Evolutionary conservation across 495 filamentous ascomycete species (phyloP).

Genomic region (Talaromyces wortmannii): DNA sequence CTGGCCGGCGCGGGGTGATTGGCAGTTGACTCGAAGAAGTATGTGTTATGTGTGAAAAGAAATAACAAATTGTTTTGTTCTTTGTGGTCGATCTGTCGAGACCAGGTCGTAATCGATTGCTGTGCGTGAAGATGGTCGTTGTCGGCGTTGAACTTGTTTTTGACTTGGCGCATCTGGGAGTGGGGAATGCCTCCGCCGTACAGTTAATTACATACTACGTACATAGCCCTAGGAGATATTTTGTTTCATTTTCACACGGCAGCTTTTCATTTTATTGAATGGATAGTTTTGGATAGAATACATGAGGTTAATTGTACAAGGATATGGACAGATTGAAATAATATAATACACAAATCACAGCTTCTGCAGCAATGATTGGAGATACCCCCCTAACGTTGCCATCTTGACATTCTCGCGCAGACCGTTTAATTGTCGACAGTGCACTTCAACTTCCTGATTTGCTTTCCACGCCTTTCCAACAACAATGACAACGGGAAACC

Average conservation of each 20-base stretch:
- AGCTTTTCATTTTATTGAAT: too few relatives aligned
- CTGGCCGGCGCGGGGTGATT: background rate
- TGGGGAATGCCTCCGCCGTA: background rate
- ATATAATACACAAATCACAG: background rate
- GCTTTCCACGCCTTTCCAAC: constrained; percentile 70
- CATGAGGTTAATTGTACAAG: background rate
- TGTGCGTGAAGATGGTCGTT: background rate
- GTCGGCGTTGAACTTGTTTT: background rate
- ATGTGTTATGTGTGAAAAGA: background rate
- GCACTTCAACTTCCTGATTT: constrained; percentile 61
- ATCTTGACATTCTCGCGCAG: constrained; percentile 39
- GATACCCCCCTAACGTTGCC: constrained; percentile 24
- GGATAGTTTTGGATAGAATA: background rate
- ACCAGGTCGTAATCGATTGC: background rate
- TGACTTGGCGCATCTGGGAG: background rate
- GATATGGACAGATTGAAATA: background rate
- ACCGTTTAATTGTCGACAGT: constrained; percentile 56
- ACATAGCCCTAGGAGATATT: too few relatives aligned
- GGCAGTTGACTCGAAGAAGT: background rate
- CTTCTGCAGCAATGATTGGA: constrained; percentile 26
- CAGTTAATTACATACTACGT: background rate
- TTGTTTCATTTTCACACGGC: too few relatives aligned
- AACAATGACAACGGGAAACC: constrained; percentile 76
- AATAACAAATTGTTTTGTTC: background rate
- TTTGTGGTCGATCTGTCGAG: background rate